phyloP scores from a whole-genome alignment of 257 asterid genomes.

The Gentiana dahurica region DNA sequence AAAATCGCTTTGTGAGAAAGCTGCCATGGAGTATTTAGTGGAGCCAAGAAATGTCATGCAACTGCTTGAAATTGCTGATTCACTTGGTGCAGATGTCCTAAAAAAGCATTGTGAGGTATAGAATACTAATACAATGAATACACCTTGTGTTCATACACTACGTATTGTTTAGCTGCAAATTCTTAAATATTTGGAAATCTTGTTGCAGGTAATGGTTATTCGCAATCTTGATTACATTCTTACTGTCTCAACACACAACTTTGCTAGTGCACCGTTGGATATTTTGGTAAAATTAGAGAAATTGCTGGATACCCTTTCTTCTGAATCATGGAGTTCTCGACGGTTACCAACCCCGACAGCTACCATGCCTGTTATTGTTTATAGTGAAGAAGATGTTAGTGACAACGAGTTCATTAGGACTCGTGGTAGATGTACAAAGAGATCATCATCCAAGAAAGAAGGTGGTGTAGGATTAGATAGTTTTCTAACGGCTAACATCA shows the following conservation, averaged over 20 bases:
- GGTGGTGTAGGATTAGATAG: slow-evolving; percentile 41
- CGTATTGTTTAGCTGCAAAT: too few relatives aligned
- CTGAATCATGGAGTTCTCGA: slow-evolving; percentile 84
- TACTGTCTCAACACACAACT: slow-evolving; percentile 57
- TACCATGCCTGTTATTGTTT: slow-evolving; percentile 65
- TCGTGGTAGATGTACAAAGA: slow-evolving; percentile 35
- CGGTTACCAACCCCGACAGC: slow-evolving; percentile 93
- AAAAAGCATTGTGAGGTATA: slow-evolving; percentile 68
- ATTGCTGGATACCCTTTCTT: slow-evolving; percentile 55
- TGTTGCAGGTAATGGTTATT: slow-evolving; percentile 80
- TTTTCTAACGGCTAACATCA: slow-evolving; percentile 51
- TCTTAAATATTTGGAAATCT: slow-evolving; percentile 5
- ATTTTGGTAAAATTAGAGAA: slow-evolving; percentile 69
- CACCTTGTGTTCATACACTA: neutral
- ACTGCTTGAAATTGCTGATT: slow-evolving; percentile 83
- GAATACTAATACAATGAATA: slow-evolving; percentile 7
- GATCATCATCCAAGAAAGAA: slow-evolving; percentile 24
- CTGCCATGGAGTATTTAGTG: slow-evolving; percentile 73
- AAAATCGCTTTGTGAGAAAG: slow-evolving; percentile 76
- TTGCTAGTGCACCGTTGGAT: slow-evolving; percentile 55
- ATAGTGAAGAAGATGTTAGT: slow-evolving; percentile 74
- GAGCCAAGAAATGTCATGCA: slow-evolving; percentile 85
- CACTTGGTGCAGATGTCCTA: slow-evolving; percentile 75
- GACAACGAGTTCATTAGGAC: slow-evolving; percentile 40
- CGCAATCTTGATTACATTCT: slow-evolving; percentile 90